These are phyloP conservation scores for Rhododendron kiyosumense DNA, from an alignment of 148 eudicot genomes.

Conservation along the genomic window DNA sequence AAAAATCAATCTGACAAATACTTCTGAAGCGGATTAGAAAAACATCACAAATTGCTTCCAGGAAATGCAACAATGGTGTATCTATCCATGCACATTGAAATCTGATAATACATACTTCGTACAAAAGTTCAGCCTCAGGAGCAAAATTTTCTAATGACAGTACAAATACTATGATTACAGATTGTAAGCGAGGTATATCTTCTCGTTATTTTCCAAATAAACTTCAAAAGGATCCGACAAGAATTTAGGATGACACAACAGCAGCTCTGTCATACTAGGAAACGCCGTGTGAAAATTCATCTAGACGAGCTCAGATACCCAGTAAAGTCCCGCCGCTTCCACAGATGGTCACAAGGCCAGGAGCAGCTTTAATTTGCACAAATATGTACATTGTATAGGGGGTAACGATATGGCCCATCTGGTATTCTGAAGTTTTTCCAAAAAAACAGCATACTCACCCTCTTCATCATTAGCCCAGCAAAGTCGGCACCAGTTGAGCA, in stretches of 20 bases:
- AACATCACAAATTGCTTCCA: not conserved
- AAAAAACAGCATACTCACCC: not conserved
- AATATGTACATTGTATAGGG: not conserved
- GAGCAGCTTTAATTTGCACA: not conserved
- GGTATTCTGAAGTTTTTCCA: not conserved
- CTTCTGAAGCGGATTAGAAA: not conserved
- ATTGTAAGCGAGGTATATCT: not conserved
- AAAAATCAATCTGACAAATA: not conserved
- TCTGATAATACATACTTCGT: not conserved
- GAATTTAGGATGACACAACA: not conserved
- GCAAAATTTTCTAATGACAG: not conserved
- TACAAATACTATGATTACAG: not conserved
- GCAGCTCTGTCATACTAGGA: not conserved
- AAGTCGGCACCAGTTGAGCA: not conserved
- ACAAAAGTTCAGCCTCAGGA: not conserved
- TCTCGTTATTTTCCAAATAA: not conserved
- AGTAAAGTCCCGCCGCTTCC: not conserved
- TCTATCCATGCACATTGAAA: not conserved
- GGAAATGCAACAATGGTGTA: not conserved
- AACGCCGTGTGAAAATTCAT: not conserved
- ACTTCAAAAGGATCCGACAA: not conserved
- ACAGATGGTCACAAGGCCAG: not conserved
- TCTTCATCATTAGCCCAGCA: not conserved
- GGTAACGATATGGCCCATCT: not conserved
- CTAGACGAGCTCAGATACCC: not conserved